Evolutionary conservation across 139 green algal genomes (phyloP).

Genomic region (Chlamydomonas sp.): DNA sequence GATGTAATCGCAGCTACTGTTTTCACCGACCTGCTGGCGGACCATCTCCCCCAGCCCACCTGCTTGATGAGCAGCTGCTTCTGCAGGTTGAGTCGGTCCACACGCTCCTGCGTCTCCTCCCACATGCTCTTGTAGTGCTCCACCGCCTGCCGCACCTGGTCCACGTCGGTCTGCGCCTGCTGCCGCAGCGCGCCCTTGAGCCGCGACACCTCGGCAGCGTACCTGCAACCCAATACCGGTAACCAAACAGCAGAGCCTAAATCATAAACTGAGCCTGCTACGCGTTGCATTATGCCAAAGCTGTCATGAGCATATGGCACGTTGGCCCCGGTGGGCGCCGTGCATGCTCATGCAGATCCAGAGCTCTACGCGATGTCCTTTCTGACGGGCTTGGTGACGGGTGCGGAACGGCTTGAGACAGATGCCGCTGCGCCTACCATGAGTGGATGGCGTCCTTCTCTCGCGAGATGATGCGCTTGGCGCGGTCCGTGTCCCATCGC

Average conservation of each 20-base stretch:
- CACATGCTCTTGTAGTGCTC: conserved; percentile 40
- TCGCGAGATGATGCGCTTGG: conserved; percentile 29
- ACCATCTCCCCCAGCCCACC: conserved; percentile 27
- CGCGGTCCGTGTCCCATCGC: conserved; percentile 31
- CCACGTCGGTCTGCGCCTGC: conserved; percentile 58
- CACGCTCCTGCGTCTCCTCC: conserved; percentile 53
- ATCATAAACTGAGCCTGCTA: too few species aligned
- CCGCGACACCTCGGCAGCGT: conserved; percentile 37
- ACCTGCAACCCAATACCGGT: not conserved
- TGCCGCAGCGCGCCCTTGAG: conserved; percentile 35
- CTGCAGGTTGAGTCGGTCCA: conserved; percentile 67
- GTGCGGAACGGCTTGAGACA: too few species aligned
- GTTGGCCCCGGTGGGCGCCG: too few species aligned
- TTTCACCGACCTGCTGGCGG: too few species aligned
- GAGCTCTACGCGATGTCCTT: too few species aligned
- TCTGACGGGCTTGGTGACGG: too few species aligned
- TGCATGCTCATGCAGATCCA: too few species aligned
- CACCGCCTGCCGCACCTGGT: conserved; percentile 55
- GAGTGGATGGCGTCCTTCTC: conserved; percentile 36
- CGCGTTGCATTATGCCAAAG: too few species aligned
- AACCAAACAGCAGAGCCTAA: too few species aligned
- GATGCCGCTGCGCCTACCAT: not conserved
- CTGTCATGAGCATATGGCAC: too few species aligned
- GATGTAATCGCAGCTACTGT: too few species aligned
- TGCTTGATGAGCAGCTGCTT: conserved; percentile 77